A percentile compares a stretch with the other conserved stretches of the same genome.
Conservation (phyloP, 2,329 filamentous ascomycete species). For the Cryphonectria parasitica region DNA sequence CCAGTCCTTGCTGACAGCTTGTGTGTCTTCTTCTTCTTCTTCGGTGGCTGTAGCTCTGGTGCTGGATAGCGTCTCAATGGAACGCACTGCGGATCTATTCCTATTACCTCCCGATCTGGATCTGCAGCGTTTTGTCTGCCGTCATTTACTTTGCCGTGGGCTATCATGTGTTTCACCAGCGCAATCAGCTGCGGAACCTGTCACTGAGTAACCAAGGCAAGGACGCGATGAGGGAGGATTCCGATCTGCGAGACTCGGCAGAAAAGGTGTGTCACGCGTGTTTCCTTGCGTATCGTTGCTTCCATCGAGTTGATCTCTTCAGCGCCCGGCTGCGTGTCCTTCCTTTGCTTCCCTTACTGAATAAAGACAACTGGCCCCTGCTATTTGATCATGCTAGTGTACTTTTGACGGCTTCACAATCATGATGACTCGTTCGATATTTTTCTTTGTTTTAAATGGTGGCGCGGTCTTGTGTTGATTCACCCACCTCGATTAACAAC, state of each 20-base stretch:
- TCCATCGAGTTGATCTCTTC: neutral
- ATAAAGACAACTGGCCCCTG: neutral
- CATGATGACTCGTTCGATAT: neutral
- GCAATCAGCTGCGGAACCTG: conserved; percentile 59
- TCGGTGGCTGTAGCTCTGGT: conserved; percentile 56
- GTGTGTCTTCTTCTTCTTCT: neutral
- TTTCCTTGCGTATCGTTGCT: conserved; percentile 22
- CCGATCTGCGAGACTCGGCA: conserved; percentile 29
- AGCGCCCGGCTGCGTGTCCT: neutral
- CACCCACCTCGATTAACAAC: neutral
- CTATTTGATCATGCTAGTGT: neutral
- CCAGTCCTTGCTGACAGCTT: neutral
- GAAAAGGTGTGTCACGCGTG: conserved; percentile 27
- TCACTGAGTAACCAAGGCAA: conserved; percentile 50
- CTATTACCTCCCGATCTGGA: conserved; percentile 66
- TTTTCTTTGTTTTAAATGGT: neutral
- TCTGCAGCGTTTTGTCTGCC: conserved; percentile 59
- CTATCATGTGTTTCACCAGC: conserved; percentile 62
- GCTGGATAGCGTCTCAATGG: conserved; percentile 61
- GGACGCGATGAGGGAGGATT: conserved; percentile 34
- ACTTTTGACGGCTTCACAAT: neutral
- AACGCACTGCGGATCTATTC: conserved; percentile 62
- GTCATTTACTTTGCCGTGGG: conserved; percentile 61
- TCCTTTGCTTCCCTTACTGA: neutral
- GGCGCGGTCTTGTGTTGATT: neutral